Evolutionary conservation across 345 rosid species (phyloP), one percentile per base, ranked within the genome.

Genomic region (Odontarrhena argentea): DNA sequence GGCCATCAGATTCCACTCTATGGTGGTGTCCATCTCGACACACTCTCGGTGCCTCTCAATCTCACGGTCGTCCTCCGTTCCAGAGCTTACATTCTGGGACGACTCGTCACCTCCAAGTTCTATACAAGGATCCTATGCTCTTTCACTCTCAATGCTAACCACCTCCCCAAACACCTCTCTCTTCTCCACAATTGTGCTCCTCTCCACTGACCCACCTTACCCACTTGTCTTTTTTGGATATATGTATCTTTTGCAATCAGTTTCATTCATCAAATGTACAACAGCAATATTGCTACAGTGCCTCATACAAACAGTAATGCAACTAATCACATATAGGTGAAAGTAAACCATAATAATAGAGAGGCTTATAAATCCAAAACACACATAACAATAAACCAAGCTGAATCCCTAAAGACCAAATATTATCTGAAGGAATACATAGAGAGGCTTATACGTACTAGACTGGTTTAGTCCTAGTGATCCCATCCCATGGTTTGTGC

Each of bases 1-100:
- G 92, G 88, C 45, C 55, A 80, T 63, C 99, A 94, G 77, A 81
- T 91, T 68, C 96, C 97, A 0, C 70, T 94, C 6, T 94, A 94
- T 51, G 99, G 99, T 0, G 91, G 95, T 45, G 55, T 94, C 38
- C 91, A 77, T 58, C 66, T 48, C 3, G 76, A 79, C 28, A 79
- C 32, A 10, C 64, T 83, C 3, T 62, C 82, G 1, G 72, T 91
- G 54, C 99, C 97, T 2, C 76, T 94, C 11, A 88, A 88, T 80
- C 78, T 94, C 60, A 91, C 97, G 3, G 76, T 94, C 6, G 82
- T 74, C 60, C 45, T 94, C 68, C 86, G 89, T 42, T 91, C 99
- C 1, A 86, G 78, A 62, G 97, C 99, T 6, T 85, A 88, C 81
- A 87, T 94, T 71, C 41, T 88, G 77, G 95, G 96, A 35, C 81